Evolutionary conservation across 1,284 basidiomycete species (phyloP).

Genomic region (Heterobasidion parviporum): DNA sequence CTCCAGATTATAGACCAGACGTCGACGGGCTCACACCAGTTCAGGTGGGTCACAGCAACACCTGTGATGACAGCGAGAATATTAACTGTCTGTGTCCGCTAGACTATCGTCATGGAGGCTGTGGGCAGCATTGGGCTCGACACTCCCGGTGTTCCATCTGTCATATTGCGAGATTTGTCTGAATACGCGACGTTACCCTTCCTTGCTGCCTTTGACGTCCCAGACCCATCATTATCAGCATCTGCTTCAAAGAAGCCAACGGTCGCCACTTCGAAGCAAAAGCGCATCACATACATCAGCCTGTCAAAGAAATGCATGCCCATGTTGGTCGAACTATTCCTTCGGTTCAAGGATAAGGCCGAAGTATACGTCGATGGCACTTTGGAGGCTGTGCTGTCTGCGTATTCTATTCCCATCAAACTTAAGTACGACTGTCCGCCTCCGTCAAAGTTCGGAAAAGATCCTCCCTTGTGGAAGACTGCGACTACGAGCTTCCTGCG

Average conservation of each 20-base stretch:
- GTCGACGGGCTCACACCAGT: constrained; percentile 79
- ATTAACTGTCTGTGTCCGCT: constrained; percentile 7
- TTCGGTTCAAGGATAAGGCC: constrained; percentile 48
- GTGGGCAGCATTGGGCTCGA: constrained; percentile 62
- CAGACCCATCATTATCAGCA: constrained; percentile 13
- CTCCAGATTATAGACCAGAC: constrained; percentile 84
- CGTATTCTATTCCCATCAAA: constrained; percentile 86
- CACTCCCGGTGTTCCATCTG: constrained; percentile 53
- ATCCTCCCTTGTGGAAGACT: constrained; percentile 87
- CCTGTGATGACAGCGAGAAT: neutral
- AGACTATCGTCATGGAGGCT: constrained; percentile 66
- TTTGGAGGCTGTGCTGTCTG: constrained; percentile 73
- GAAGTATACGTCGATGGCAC: constrained; percentile 79
- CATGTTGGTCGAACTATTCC: constrained; percentile 64
- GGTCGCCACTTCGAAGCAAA: constrained; percentile 60
- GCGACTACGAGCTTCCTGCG: constrained; percentile 68
- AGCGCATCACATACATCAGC: constrained; percentile 81
- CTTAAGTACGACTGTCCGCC: constrained; percentile 92
- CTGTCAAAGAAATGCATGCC: constrained; percentile 86
- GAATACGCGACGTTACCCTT: constrained; percentile 85
- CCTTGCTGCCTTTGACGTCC: constrained; percentile 62
- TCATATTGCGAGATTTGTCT: constrained; percentile 77
- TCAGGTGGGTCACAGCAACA: constrained; percentile 41
- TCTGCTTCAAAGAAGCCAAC: constrained; percentile 32
- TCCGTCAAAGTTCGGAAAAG: constrained; percentile 78